Evolutionary conservation across 164 flowering plant genomes (phyloP).

Genomic region (Chimonanthus praecox): DNA sequence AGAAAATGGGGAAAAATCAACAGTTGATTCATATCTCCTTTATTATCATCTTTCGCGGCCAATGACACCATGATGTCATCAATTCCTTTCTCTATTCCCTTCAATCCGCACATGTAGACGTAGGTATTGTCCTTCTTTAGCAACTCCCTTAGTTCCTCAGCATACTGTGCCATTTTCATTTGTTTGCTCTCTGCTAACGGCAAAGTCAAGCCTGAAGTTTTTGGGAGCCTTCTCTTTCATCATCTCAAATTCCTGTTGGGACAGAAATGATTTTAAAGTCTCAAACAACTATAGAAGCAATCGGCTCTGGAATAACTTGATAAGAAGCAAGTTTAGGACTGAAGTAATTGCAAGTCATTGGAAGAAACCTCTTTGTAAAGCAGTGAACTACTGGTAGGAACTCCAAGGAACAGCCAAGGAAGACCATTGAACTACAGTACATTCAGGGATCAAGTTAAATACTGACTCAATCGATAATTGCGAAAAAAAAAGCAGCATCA

Average conservation of each 20-base stretch:
- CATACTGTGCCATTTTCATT: conserved; percentile 92
- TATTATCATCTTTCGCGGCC: conserved; percentile 77
- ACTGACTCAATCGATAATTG: too few species aligned
- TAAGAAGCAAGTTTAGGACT: not conserved
- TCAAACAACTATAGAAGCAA: not conserved
- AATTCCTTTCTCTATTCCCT: conserved; percentile 98
- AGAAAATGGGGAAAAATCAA: too few species aligned
- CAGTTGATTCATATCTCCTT: too few species aligned
- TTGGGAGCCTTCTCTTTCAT: conserved; percentile 91
- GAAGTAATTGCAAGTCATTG: not conserved
- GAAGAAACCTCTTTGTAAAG: conserved; percentile 85
- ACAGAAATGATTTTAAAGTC: not conserved
- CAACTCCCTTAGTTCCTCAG: conserved; percentile 83
- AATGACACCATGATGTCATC: conserved; percentile 86
- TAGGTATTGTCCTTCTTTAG: conserved; percentile 94
- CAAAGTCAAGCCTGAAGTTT: conserved; percentile 84
- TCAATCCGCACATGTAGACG: conserved; percentile 93
- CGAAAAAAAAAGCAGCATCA: too few species aligned
- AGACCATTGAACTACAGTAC: conserved; percentile 82
- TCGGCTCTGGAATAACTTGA: not conserved
- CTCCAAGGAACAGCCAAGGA: conserved; percentile 99
- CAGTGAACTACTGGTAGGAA: conserved; percentile 91
- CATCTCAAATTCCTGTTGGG: conserved; percentile 78
- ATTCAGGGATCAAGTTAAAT: not conserved
- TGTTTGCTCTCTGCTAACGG: conserved; percentile 90